Evolutionary conservation across 345 rosid genomes (phyloP), one percentile per base, ranked within the genome.

Genomic region (Mercurialis annua): DNA sequence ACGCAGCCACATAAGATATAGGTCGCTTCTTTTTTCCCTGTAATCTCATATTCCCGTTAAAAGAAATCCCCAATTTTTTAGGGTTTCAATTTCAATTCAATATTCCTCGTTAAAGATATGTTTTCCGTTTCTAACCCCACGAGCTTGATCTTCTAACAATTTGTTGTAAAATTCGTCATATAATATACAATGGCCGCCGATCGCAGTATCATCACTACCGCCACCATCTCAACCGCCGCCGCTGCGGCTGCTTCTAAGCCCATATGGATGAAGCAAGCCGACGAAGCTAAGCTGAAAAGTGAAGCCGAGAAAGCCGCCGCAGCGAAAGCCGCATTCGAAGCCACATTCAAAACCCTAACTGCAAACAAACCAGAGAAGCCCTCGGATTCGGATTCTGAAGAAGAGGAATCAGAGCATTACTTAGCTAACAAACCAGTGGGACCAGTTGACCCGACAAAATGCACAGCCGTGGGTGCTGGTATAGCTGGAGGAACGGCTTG

Each of bases 401-500:
- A 85, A 65, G 85, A 70, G 29, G 74, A 57, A 3, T 47, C 81
- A 24, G 84, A 81, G 58, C 68, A 71, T 71, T 86, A 89, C 67
- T 68, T 86, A 69, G 81, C 78, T 4, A 79, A 82, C 65, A 91
- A 85, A 80, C 99, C 99, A 4, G 81, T 89, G 42, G 98, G 99
- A 18, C 96, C 96, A 0, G 93, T 88, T 64, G 99, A 91, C 69
- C 98, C 99, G 0, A 64, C 82, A 21, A 94, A 84, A 77, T 88
- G 96, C 69, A 87, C 84, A 60, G 96, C 97, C 1, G 92, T 96
- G 1, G 99, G 98, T 7, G 86, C 86, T 24, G 99, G 98, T 20
- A 83, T 91, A 51, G 97, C 96, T 1, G 99, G 98, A 18, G 99
- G 99, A 46, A 86, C 98, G 7, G 99, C 99, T 1, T 90, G 97